Conservation (phyloP, 2,329 filamentous ascomycete species). For the Stemphylium beticola region DNA sequence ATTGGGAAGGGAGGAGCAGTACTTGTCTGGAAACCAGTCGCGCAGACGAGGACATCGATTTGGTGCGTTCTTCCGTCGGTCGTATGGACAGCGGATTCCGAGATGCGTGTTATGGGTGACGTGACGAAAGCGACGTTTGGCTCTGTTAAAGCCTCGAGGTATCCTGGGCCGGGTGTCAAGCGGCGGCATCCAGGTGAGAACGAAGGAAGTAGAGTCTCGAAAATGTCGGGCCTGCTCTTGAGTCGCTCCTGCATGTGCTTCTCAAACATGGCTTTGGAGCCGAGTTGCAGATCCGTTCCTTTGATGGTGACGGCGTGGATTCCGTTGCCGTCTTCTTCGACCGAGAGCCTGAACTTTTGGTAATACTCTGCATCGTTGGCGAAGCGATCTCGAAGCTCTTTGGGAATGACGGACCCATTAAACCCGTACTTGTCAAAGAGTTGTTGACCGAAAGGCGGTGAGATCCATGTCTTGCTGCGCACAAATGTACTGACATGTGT, state of each 20-base stretch:
- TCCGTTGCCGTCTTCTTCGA: slow-evolving; percentile 44
- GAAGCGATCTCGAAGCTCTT: slow-evolving; percentile 34
- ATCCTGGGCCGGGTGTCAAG: slow-evolving; percentile 59
- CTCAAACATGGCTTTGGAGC: slow-evolving; percentile 47
- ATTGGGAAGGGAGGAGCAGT: slow-evolving; percentile 50
- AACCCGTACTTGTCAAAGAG: slow-evolving; percentile 45
- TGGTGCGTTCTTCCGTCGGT: slow-evolving; percentile 48
- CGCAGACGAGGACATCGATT: slow-evolving; percentile 54
- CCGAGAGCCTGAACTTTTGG: slow-evolving; percentile 35
- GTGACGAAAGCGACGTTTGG: slow-evolving; percentile 51
- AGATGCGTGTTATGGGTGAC: slow-evolving; percentile 44
- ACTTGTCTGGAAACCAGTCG: slow-evolving; percentile 53
- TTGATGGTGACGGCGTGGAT: slow-evolving; percentile 43
- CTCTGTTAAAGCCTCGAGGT: slow-evolving; percentile 56
- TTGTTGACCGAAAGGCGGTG: slow-evolving; percentile 39
- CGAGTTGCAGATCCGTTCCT: slow-evolving; percentile 47
- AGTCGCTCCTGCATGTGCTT: slow-evolving; percentile 51
- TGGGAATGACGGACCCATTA: slow-evolving; percentile 36
- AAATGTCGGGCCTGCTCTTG: slow-evolving; percentile 48
- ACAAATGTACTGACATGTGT: slow-evolving; percentile 42
- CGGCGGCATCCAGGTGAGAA: slow-evolving; percentile 57
- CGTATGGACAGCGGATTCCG: slow-evolving; percentile 48
- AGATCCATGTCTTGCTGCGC: slow-evolving; percentile 47
- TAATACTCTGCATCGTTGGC: slow-evolving; percentile 39
- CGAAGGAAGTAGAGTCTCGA: slow-evolving; percentile 49